Evolutionary conservation across 2,329 filamentous ascomycete genomes (phyloP).

Genomic region (Lecanoromycetidae sp.): DNA sequence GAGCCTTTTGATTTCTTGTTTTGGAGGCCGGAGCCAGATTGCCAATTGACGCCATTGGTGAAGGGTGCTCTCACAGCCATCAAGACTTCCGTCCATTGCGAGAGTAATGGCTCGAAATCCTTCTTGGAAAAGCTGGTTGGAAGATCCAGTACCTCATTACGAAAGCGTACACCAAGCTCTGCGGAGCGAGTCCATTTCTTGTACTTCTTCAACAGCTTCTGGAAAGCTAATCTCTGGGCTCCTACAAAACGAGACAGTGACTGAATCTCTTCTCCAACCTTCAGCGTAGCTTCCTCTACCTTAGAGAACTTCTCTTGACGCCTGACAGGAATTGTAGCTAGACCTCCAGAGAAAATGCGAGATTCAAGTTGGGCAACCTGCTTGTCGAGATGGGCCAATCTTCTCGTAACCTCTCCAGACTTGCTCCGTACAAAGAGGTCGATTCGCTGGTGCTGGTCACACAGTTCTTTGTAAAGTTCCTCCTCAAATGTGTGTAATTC

Average conservation of each 20-base stretch:
- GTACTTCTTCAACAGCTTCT: slow-evolving; percentile 79
- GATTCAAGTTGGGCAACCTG: slow-evolving; percentile 26
- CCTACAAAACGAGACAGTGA: slow-evolving; percentile 59
- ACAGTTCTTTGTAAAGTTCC: slow-evolving; percentile 58
- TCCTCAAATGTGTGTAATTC: slow-evolving; percentile 54
- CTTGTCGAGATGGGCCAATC: slow-evolving; percentile 39
- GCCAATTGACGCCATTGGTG: neutral
- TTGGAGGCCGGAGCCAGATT: neutral
- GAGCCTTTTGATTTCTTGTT: neutral
- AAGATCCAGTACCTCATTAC: slow-evolving; percentile 50
- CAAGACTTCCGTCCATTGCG: slow-evolving; percentile 37
- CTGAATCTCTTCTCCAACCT: slow-evolving; percentile 58
- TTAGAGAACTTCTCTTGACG: slow-evolving; percentile 39
- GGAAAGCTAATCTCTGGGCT: slow-evolving; percentile 64
- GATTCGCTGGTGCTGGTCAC: slow-evolving; percentile 62
- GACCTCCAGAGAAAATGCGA: slow-evolving; percentile 16
- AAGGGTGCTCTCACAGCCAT: slow-evolving; percentile 30
- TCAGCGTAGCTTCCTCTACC: slow-evolving; percentile 39
- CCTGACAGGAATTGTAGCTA: slow-evolving; percentile 28
- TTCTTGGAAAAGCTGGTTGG: slow-evolving; percentile 60
- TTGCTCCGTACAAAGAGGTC: slow-evolving; percentile 71
- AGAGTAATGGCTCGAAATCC: slow-evolving; percentile 45
- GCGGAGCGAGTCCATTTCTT: slow-evolving; percentile 73
- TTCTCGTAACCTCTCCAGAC: slow-evolving; percentile 60
- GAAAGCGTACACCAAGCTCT: slow-evolving; percentile 53